Conservation (phyloP, 768 basidiomycete genomes). For the Pulveroboletus sp. region DNA sequence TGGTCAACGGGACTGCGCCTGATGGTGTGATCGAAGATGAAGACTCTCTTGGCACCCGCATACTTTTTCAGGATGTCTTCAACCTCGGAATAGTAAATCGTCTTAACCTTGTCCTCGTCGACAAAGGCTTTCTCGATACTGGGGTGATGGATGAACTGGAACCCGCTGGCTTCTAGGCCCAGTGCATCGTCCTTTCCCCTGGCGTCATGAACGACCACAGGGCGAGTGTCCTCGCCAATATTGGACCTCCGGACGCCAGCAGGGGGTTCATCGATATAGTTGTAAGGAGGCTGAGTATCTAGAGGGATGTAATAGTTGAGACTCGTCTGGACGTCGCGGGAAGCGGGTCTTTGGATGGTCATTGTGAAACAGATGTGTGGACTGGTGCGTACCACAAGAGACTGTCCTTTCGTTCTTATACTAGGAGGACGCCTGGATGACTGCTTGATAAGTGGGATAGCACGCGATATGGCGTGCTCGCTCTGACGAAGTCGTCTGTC, state of each 20-base stretch:
- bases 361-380: not conserved
- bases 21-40: conserved; percentile 45
- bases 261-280: conserved; percentile 31
- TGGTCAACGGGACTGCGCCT: conserved; percentile 22
- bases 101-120: conserved; percentile 36
- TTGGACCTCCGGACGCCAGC: conserved; percentile 28
- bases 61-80: conserved; percentile 38
- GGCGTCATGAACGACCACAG: conserved; percentile 27
- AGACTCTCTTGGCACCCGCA: conserved; percentile 35
- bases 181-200: conserved; percentile 28
- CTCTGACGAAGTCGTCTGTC: conserved; percentile 14
- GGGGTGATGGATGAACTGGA: conserved; percentile 34
- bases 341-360: conserved; percentile 22
- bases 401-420: conserved; percentile 8
- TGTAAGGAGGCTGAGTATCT: conserved; percentile 31
- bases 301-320: conserved; percentile 34
- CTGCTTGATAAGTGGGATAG: conserved; percentile 4
- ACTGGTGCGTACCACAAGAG: not conserved
- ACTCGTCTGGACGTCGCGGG: conserved; percentile 34
- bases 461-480: conserved; percentile 13
- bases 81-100: conserved; percentile 39
- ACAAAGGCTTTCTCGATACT: conserved; percentile 36
- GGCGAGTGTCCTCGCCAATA: conserved; percentile 20
- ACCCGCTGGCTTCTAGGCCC: conserved; percentile 42
- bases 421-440: too few species aligned